Percentiles rank a stretch among this genome's conserved stretches.
Evolutionary conservation across 1,284 basidiomycete species (phyloP).

Genomic region (Malassezia brasiliensis): DNA sequence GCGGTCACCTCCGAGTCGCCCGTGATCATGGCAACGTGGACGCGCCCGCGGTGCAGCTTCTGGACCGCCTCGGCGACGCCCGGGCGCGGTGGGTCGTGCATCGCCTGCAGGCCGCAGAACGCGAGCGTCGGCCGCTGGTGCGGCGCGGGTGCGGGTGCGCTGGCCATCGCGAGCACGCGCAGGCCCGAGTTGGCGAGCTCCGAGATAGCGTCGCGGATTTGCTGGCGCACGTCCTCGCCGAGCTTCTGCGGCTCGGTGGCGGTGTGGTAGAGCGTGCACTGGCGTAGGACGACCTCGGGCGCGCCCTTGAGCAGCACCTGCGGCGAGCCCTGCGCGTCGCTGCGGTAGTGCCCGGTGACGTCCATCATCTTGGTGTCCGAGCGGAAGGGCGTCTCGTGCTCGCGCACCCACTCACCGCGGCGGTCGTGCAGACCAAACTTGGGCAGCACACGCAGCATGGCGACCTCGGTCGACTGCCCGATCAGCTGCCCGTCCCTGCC

Average conservation of each 20-base stretch:
- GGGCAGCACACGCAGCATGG: conserved; percentile 71
- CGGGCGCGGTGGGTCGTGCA: conserved; percentile 86
- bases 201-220: conserved; percentile 63
- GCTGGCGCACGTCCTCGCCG: conserved; percentile 59
- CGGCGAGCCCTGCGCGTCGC: conserved; percentile 19
- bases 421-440: conserved; percentile 63
- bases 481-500: conserved; percentile 67
- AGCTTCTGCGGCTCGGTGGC: conserved; percentile 69
- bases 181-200: conserved; percentile 66
- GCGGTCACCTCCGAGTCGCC: conserved; percentile 90
- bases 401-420: conserved; percentile 62
- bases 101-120: conserved; percentile 85
- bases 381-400: conserved; percentile 74
- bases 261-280: conserved; percentile 78
- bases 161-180: conserved; percentile 81
- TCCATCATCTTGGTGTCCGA: conserved; percentile 90
- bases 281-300: conserved; percentile 72
- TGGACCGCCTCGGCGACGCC: conserved; percentile 82
- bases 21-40: conserved; percentile 96
- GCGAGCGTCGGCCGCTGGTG: conserved; percentile 57
- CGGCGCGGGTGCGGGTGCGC: conserved; percentile 52
- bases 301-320: conserved; percentile 73
- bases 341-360: conserved; percentile 60
- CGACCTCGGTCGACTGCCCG: conserved; percentile 88
- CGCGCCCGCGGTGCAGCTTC: conserved; percentile 69